Conservation (phyloP, 306 rosid species). For the Ormosia semicastrata region DNA sequence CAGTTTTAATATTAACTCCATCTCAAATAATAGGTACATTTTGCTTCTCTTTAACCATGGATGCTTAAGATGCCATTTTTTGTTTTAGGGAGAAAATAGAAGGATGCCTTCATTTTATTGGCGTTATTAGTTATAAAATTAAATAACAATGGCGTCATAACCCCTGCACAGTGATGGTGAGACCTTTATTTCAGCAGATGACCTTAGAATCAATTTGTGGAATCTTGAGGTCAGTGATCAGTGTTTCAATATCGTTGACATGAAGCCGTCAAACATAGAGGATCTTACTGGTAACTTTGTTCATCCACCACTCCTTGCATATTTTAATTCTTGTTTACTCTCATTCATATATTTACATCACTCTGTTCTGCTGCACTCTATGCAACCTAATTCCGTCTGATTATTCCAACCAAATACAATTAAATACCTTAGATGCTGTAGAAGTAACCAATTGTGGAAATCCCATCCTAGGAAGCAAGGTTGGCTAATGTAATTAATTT, state of each 20-base stretch:
- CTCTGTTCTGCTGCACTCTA: neutral
- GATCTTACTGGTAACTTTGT: slow-evolving; percentile 61
- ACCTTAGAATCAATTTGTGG: slow-evolving; percentile 79
- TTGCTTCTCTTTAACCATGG: neutral
- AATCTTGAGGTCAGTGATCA: slow-evolving; percentile 65
- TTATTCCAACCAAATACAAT: neutral
- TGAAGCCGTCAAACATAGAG: slow-evolving; percentile 72
- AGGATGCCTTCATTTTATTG: neutral
- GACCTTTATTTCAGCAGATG: slow-evolving; percentile 77
- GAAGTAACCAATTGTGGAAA: neutral
- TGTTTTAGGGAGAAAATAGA: neutral
- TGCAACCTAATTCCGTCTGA: neutral
- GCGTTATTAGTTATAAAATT: neutral
- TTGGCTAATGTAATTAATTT: neutral
- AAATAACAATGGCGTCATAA: slow-evolving; percentile 25
- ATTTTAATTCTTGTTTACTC: neutral
- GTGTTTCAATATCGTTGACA: slow-evolving; percentile 71
- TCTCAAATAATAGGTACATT: slow-evolving; percentile 73
- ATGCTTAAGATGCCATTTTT: neutral
- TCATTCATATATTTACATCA: neutral
- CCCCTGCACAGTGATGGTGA: slow-evolving; percentile 60
- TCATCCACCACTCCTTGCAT: neutral
- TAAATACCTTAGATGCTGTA: neutral
- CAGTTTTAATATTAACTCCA: slow-evolving; percentile 68
- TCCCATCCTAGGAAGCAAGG: neutral